Evolutionary conservation across 2,329 filamentous ascomycete species (phyloP), one percentile per base, ranked within the genome.

Genomic region (Botrytis hyacinthi): DNA sequence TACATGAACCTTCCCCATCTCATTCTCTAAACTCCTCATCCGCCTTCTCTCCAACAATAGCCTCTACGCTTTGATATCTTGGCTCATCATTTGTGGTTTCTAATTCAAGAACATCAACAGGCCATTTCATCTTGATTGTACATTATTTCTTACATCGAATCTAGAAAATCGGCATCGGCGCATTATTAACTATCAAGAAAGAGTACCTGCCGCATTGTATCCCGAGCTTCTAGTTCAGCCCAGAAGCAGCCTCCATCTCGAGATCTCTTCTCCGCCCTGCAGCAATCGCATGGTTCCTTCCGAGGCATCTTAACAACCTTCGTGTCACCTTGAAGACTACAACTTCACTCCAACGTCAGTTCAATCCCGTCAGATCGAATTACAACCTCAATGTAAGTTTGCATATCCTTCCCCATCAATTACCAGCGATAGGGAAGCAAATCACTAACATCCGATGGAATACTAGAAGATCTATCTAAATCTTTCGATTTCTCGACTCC

Each of bases 251-350:
- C 63, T 72, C 67, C 51, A 72, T 73, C 67, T 74, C 63, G 57
- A 68, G 71, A 69, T 70, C 72, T 66, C 71, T 66, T 66, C 68
- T 72, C 67, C 68, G 66, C 66, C 68, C 42, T 73, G 54, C 40
- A 69, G 48, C 37, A 57, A 40, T 59, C 48, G 67, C 74, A 73
- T 75, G 67, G 71, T 72, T 72, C 69, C 48, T 74, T 73, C 76
- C 75, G 76, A 77, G 76, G 76, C 69, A 74, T 74, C 73, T 73
- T 32, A 71, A 69, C 40, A 68, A 69, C 62, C 70, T 67, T 70
- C 66, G 75, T 77, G 74, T 73, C 68, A 75, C 76, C 65, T 72
- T 54, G n/a, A 32, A 69, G 75, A 74, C 60, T 70, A 61, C 66
- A 68, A 72, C 73, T 35, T 75, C 70, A 51, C 37, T 66, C 68